phyloP scores from a whole-genome alignment of 768 basidiomycete species.

The Sarcomyxa edulis region DNA sequence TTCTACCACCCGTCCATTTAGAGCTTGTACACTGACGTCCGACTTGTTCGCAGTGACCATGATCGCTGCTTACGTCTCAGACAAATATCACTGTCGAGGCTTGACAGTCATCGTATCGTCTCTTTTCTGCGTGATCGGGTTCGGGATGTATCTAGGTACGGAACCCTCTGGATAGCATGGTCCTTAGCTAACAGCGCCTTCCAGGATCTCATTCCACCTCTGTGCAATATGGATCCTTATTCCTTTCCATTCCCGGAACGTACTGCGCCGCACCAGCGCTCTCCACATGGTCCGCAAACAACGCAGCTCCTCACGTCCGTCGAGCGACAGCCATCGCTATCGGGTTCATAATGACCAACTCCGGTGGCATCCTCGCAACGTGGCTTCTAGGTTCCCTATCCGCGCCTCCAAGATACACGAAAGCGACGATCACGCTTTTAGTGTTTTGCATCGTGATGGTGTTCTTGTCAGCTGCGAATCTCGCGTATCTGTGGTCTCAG shows the following conservation, averaged over 20 bases:
- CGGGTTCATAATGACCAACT: conserved; percentile 52
- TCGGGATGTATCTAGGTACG: conserved; percentile 50
- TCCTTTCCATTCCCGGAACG: conserved; percentile 46
- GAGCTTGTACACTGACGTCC: neutral
- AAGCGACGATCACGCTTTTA: conserved; percentile 40
- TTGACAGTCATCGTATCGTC: conserved; percentile 38
- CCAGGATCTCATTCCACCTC: conserved; percentile 31
- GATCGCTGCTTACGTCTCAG: conserved; percentile 41
- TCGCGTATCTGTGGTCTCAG: conserved; percentile 32
- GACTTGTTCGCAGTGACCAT: conserved; percentile 1
- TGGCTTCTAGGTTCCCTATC: conserved; percentile 54
- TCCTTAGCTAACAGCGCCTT: neutral
- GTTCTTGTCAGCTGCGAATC: conserved; percentile 29
- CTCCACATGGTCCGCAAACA: conserved; percentile 59
- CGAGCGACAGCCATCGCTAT: conserved; percentile 57
- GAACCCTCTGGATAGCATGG: no score
- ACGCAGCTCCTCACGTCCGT: conserved; percentile 48
- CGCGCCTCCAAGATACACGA: conserved; percentile 41
- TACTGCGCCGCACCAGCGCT: conserved; percentile 51
- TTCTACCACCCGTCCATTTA: neutral
- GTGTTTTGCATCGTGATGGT: conserved; percentile 34
- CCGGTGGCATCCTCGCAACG: conserved; percentile 55
- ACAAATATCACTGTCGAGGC: conserved; percentile 47
- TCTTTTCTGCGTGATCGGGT: conserved; percentile 42
- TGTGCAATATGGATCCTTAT: conserved; percentile 50